Conservation (phyloP, 257 asterid species). For the Henckelia pumila region DNA sequence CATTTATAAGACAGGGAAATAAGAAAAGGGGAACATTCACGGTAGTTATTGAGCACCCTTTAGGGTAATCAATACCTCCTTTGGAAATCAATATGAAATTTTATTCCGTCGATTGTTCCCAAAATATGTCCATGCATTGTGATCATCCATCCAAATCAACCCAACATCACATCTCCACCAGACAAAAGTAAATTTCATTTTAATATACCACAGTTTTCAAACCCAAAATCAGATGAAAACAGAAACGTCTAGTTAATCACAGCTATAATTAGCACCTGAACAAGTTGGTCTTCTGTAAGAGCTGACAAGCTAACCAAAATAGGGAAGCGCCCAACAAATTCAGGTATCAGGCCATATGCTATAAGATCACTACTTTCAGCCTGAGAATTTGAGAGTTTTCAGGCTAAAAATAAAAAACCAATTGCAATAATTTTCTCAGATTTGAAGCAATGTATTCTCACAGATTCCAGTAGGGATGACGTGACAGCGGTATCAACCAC, state of each 20-base stretch:
- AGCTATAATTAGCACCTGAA: constrained; percentile 52
- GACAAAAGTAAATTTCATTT: constrained; percentile 1
- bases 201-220: not conserved
- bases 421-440: constrained; percentile 23
- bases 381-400: constrained; percentile 45
- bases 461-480: constrained; percentile 85
- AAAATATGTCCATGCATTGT: not conserved
- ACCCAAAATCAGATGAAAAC: not conserved
- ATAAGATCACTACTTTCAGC: constrained; percentile 94
- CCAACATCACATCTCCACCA: not conserved
- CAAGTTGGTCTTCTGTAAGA: constrained; percentile 85
- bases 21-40: not conserved
- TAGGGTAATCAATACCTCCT: not conserved
- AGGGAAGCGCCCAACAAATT: constrained; percentile 92
- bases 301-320: constrained; percentile 87
- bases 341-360: constrained; percentile 90
- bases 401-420: constrained; percentile 27
- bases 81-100: not conserved
- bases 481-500: constrained; percentile 69
- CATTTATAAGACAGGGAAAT: not conserved
- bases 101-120: not conserved
- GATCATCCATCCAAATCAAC: not conserved
- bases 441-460: constrained; percentile 39
- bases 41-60: not conserved
- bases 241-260: constrained; percentile 11